Percentiles rank a stretch among this genome's conserved stretches.
Conservation (phyloP, 225 moss, liverwort and hornwort genomes). For the Rhytidiadelphus loreus region DNA sequence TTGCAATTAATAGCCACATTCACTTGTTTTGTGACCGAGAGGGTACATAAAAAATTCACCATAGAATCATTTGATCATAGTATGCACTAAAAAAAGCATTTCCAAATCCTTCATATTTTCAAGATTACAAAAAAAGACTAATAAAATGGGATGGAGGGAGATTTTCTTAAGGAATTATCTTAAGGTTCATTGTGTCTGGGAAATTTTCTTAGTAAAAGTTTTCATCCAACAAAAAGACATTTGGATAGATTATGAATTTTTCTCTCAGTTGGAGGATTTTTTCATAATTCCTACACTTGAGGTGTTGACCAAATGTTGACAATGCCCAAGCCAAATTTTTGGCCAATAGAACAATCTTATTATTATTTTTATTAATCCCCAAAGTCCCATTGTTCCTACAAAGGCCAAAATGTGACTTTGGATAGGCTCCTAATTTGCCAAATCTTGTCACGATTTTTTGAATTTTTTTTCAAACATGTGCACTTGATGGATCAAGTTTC, state of each 20-base stretch:
- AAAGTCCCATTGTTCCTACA: too few species aligned
- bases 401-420: too few species aligned
- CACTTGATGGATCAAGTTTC: too few species aligned
- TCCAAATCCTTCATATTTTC: background rate
- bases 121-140: background rate
- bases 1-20: background rate
- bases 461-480: too few species aligned
- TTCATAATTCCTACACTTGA: background rate
- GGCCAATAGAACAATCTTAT: too few species aligned
- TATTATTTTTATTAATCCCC: too few species aligned
- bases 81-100: background rate
- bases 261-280: background rate
- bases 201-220: background rate
- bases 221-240: background rate
- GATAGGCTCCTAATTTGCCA: too few species aligned
- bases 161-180: background rate
- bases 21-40: too few species aligned
- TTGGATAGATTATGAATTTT: background rate
- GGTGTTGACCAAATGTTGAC: background rate
- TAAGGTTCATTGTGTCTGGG: accelerated
- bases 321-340: too few species aligned
- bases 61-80: background rate
- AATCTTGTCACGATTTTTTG: too few species aligned
- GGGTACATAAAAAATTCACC: background rate
- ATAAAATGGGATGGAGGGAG: too few species aligned